Conservation (phyloP, 345 rosid species). For the Camelina sativa region DNA sequence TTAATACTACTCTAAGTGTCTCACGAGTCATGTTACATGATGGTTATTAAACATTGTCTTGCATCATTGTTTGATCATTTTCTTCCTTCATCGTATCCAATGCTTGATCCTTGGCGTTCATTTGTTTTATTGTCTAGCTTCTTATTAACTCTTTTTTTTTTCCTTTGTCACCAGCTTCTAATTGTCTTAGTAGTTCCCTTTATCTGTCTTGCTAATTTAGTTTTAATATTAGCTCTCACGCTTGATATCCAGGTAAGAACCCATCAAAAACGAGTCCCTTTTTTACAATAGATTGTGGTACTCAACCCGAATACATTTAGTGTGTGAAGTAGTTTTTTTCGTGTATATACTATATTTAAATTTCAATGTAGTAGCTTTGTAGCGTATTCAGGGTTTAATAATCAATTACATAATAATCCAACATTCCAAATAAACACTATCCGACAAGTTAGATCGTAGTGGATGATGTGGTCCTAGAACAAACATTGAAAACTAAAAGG, state of each 20-base stretch:
- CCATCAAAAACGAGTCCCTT: neutral
- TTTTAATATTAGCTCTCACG: neutral
- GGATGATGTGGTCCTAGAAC: constrained; percentile 24
- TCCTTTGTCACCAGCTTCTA: too few relatives aligned
- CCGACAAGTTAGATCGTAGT: constrained; percentile 29
- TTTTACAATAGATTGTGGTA: neutral
- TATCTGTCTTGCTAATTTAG: neutral
- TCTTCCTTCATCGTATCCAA: neutral
- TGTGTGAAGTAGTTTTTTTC: neutral
- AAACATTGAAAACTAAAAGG: constrained; percentile 32
- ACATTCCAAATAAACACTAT: neutral
- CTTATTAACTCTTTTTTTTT: too few relatives aligned
- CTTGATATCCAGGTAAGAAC: neutral
- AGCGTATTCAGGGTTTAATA: neutral
- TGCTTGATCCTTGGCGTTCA: neutral
- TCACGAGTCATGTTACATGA: neutral
- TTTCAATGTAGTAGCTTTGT: neutral
- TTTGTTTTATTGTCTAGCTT: neutral
- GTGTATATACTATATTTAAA: neutral
- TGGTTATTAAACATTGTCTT: neutral
- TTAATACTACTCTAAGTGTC: neutral
- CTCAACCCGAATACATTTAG: neutral
- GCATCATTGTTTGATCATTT: neutral
- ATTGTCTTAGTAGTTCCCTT: neutral
- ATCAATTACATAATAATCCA: neutral